Base-by-base conservation (phyloP, 2,329 filamentous ascomycete genomes). In the Colletotrichum lindemuthianum region DNA sequence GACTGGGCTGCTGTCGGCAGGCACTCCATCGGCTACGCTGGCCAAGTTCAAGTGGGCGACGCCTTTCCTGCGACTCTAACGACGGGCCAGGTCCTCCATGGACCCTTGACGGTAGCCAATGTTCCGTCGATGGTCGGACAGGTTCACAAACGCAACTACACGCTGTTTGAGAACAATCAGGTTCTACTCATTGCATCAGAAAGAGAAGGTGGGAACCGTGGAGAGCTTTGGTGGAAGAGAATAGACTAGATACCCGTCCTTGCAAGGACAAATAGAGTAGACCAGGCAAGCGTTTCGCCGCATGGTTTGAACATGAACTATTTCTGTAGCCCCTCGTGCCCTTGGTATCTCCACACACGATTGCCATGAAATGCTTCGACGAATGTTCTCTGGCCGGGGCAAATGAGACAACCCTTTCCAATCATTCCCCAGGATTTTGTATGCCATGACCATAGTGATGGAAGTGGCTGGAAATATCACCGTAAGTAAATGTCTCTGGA, bases 1-100 rank as follows among this genome's bases (percentile, higher is more conserved):
- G 70, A 71, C 34, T 74, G 72, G 71, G 71, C 72, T 4, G 59
- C 66, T 13, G 66, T 74, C 32, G 72, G 71, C 40, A 70, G 65
- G 39, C 70, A 73, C 63, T 70, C 68, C 10, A 59, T 71, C 45
- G 59, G 69, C 15, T 75, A 75, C 47, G 67, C 72, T 0, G 72
- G 72, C 13, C 69, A 69, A 11, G 65, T 69, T 13, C 58, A 64
- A 34, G 59, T 75, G 51, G 70, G 65, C 60, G 65, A 71, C 36
- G 68, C 69, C 4, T 65, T 70, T 15, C 68, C 68, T 8, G 67
- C 66, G 11, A 68, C 54, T 6, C 34, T 33, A 0, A 63, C 56
- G 4, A 47, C 69, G 2, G 72, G 73, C 12, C 69, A 70, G 54
- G 65, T 75, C 36, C 67, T 70, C 11, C 73, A 75, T 55, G 73